Base-by-base conservation (phyloP, 2,329 filamentous ascomycete genomes). In the Aspergillus pseudoviridinutans region DNA sequence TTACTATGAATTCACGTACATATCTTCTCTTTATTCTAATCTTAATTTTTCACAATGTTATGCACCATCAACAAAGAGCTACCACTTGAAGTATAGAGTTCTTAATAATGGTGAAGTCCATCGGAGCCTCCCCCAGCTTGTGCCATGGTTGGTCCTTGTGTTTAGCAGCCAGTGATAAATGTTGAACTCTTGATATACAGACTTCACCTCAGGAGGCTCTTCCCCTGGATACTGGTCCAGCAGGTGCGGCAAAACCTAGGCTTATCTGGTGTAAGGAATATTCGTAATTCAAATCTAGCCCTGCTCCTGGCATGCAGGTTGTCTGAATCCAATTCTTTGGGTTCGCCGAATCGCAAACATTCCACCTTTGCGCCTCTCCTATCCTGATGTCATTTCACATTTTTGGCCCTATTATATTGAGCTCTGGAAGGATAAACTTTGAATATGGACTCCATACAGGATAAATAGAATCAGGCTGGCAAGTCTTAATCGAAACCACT, bases 261-360 rank as follows among this genome's bases (percentile, higher is more conserved):
- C 3, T 22, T 17, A 12, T n/a, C 5, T 44, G n/a, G 41, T 20
- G 42, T 22, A 38, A n/a, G 32, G 6, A 38, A 38, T 38, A 17
- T 7, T 17, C 32, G 6, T 38, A 6, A 14, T 38, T 38, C 32
- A 38, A 38, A 38, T 17, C 32, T 7, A 38, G 32, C 32, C 14
- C 32, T 38, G 7, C 32, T 17, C 32, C 32, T 38, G 5, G 32
- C 32, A 38, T 54, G 52, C 52, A 54, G 41, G 25, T 49, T 24
- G 25, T 32, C 42, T 22, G 42, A 49, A 35, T 29, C n/a, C n/a
- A 22, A 17, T 44, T 44, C 9, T 41, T 29, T 27, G 32, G 20
- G 27, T 17, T 50, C 50, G 44, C 20, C 46, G 32, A 54, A 54
- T 54, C 46, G 35, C 46, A 50, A 50, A 24, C 46, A 50, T 55